Evolutionary conservation across 805 yeast genomes (phyloP).

Genomic region (Pichia nakasei): DNA sequence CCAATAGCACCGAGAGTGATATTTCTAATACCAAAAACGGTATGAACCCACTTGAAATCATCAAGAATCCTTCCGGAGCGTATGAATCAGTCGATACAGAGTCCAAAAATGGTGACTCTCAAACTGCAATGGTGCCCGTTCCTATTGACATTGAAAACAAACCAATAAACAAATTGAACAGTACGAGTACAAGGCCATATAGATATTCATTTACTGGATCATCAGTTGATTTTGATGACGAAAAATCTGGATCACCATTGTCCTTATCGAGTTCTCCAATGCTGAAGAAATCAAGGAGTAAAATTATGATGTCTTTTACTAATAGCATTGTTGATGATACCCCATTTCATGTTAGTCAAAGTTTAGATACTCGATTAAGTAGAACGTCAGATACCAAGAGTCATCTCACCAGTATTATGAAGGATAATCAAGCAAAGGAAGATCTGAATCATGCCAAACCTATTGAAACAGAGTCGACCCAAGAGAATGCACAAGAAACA

Average conservation of each 20-base stretch:
- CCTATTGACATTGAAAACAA: slow-evolving; percentile 16
- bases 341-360: slow-evolving; percentile 2
- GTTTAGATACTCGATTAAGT: slow-evolving; percentile 10
- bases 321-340: background rate
- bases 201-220: slow-evolving; percentile 27
- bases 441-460: background rate
- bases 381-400: slow-evolving; percentile 21
- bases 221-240: slow-evolving; percentile 29
- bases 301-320: slow-evolving; percentile 8
- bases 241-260: slow-evolving; percentile 21
- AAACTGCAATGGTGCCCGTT: background rate
- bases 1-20: background rate
- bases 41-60: background rate
- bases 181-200: slow-evolving; percentile 7
- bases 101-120: no score
- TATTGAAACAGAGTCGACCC: background rate
- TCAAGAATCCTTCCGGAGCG: no score
- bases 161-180: background rate
- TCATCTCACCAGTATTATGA: slow-evolving; percentile 23
- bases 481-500: background rate
- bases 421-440: slow-evolving; percentile 3
- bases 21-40: background rate
- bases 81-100: background rate
- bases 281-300: slow-evolving; percentile 5
- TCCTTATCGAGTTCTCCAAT: slow-evolving; percentile 14